These are phyloP conservation scores for Karstenula rhodostoma DNA, from an alignment of 2,329 filamentous ascomycete genomes.

Conservation along the genomic window DNA sequence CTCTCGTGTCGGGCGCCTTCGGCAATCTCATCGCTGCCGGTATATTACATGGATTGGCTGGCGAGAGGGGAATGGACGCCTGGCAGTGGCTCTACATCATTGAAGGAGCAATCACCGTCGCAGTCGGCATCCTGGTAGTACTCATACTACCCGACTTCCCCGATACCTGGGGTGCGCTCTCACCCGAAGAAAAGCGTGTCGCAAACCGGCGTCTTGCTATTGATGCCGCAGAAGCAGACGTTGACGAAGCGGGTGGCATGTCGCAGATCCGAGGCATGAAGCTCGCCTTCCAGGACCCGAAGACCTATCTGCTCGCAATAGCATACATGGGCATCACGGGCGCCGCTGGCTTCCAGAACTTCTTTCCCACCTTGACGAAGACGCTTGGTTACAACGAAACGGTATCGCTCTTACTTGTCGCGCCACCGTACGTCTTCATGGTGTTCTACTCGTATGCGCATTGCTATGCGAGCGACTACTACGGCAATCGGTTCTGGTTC, in stretches of 20 bases:
- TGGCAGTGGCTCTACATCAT: slow-evolving; percentile 52
- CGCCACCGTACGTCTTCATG: slow-evolving; percentile 67
- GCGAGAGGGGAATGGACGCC: slow-evolving; percentile 38
- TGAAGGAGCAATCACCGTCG: slow-evolving; percentile 48
- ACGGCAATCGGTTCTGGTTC: slow-evolving; percentile 54
- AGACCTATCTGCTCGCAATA: slow-evolving; percentile 59
- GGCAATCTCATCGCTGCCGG: slow-evolving; percentile 64
- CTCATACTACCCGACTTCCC: slow-evolving; percentile 51
- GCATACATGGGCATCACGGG: slow-evolving; percentile 60
- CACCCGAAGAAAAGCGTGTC: slow-evolving; percentile 53
- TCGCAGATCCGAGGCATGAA: slow-evolving; percentile 60
- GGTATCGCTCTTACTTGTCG: slow-evolving; percentile 63
- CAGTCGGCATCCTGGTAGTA: slow-evolving; percentile 41
- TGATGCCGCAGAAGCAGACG: slow-evolving; percentile 54
- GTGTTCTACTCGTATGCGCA: slow-evolving; percentile 57
- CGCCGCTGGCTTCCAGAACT: slow-evolving; percentile 63
- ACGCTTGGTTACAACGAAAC: slow-evolving; percentile 63
- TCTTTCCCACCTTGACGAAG: slow-evolving; percentile 63
- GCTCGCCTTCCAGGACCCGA: slow-evolving; percentile 60
- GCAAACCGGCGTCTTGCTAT: slow-evolving; percentile 60
- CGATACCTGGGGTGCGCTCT: slow-evolving; percentile 50
- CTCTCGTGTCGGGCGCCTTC: slow-evolving; percentile 58
- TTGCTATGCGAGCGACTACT: slow-evolving; percentile 52
- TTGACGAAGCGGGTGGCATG: slow-evolving; percentile 58
- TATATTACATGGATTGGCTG: slow-evolving; percentile 52